Conservation (phyloP, 768 basidiomycete species). For the Russula earlei region DNA sequence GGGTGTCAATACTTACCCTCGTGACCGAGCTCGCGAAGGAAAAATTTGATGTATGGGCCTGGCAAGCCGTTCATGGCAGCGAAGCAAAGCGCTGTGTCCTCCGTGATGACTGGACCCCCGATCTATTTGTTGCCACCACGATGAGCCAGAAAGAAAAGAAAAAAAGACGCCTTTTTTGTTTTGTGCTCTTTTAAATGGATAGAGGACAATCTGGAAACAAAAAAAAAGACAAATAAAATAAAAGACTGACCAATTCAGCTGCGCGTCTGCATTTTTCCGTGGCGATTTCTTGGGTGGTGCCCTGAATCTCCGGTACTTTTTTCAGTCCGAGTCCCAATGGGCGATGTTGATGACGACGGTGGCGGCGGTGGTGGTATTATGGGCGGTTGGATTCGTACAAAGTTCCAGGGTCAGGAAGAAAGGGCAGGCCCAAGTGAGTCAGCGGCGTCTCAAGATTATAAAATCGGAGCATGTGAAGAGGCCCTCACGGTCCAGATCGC, state of each 20-base stretch:
- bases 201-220: not conserved
- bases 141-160: not conserved
- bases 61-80: slow-evolving; percentile 85
- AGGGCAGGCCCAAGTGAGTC: too few species aligned
- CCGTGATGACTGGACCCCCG: slow-evolving; percentile 57
- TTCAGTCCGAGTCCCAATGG: too few species aligned
- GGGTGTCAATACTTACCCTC: slow-evolving; percentile 41
- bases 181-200: too few species aligned
- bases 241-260: slow-evolving; percentile 55
- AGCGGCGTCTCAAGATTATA: too few species aligned
- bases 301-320: slow-evolving; percentile 89
- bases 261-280: slow-evolving; percentile 78
- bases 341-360: too few species aligned
- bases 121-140: too few species aligned
- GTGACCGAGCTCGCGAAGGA: slow-evolving; percentile 74
- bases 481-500: slow-evolving; percentile 61
- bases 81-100: slow-evolving; percentile 93
- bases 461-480: too few species aligned
- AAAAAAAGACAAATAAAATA: not conserved
- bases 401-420: too few species aligned
- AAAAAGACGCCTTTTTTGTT: not conserved
- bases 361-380: too few species aligned
- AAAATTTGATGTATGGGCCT: slow-evolving; percentile 96
- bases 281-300: slow-evolving; percentile 85
- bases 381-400: too few species aligned